Evolutionary conservation across 2,329 filamentous ascomycete species (phyloP).

Genomic region (Nothophaeocryptopus gaeumannii): DNA sequence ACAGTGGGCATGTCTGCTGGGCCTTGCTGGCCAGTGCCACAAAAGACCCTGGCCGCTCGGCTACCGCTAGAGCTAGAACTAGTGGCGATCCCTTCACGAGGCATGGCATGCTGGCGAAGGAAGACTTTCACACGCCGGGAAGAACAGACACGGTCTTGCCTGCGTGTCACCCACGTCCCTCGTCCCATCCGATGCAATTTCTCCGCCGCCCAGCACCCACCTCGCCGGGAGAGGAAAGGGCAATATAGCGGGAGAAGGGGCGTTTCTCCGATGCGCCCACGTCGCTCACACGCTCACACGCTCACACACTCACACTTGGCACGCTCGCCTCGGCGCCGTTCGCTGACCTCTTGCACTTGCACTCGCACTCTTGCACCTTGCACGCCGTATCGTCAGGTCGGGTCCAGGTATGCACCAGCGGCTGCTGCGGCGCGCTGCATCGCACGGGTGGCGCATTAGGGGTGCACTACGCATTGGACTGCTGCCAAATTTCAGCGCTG

Average conservation of each 20-base stretch:
- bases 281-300: neutral
- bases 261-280: constrained; percentile 2
- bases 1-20: too few relatives aligned
- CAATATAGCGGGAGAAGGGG: neutral
- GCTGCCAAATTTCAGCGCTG: neutral
- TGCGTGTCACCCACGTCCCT: neutral
- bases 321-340: constrained; percentile 19
- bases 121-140: neutral
- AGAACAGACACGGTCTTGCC: neutral
- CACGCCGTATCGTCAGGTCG: neutral
- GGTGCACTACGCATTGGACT: neutral
- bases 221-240: neutral
- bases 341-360: neutral
- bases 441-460: constrained; percentile 4
- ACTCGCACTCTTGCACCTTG: constrained; percentile 1
- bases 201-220: neutral
- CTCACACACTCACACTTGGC: too few relatives aligned
- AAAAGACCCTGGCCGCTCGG: neutral
- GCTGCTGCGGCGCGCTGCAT: constrained; percentile 12
- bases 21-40: neutral
- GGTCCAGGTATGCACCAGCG: constrained; percentile 8
- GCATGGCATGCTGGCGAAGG: too few relatives aligned
- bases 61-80: too few relatives aligned
- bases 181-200: neutral
- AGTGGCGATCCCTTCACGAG: too few relatives aligned